These are phyloP conservation scores for Naganishia kalamii DNA, from an alignment of 768 basidiomycete genomes.

Conservation along the genomic window DNA sequence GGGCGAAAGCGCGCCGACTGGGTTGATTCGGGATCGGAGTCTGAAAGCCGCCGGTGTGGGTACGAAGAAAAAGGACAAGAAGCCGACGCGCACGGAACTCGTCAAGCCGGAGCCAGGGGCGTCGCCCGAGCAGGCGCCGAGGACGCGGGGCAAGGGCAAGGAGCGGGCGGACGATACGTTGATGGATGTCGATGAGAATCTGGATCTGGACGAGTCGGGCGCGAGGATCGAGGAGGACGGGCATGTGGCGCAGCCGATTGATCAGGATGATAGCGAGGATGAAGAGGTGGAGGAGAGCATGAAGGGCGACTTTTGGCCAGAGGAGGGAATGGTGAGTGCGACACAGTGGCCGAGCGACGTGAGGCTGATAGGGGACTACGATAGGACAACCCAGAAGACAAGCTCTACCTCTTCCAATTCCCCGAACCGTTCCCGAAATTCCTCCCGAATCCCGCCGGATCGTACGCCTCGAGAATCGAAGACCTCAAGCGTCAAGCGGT, in stretches of 20 bases:
- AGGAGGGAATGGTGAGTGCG: constrained; percentile 19
- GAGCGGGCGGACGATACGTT: constrained; percentile 37
- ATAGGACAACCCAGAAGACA: constrained; percentile 40
- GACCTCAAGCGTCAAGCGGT: constrained; percentile 34
- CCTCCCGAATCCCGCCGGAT: constrained; percentile 46
- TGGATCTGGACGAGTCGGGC: constrained; percentile 8
- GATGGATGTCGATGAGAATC: constrained; percentile 33
- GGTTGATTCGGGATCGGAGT: constrained; percentile 33
- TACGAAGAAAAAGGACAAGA: constrained; percentile 19
- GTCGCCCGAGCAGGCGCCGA: neutral
- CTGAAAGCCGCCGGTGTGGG: constrained; percentile 10
- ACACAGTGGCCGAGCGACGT: neutral
- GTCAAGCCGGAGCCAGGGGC: constrained; percentile 29
- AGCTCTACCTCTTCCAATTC: constrained; percentile 82
- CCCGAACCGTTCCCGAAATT: constrained; percentile 78
- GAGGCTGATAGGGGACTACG: constrained; percentile 17
- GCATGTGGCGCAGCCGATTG: constrained; percentile 38
- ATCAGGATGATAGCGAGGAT: constrained; percentile 42
- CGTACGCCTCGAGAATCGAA: constrained; percentile 42
- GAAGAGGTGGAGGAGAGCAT: constrained; percentile 42
- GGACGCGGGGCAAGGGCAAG: constrained; percentile 18
- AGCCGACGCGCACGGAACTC: constrained; percentile 29
- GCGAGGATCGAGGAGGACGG: constrained; percentile 26
- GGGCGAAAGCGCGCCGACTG: constrained; percentile 42
- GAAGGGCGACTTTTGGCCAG: constrained; percentile 35